These are phyloP conservation scores for Albugo candida DNA, from an alignment of 352 stramenopile species.

Conservation along the genomic window DNA sequence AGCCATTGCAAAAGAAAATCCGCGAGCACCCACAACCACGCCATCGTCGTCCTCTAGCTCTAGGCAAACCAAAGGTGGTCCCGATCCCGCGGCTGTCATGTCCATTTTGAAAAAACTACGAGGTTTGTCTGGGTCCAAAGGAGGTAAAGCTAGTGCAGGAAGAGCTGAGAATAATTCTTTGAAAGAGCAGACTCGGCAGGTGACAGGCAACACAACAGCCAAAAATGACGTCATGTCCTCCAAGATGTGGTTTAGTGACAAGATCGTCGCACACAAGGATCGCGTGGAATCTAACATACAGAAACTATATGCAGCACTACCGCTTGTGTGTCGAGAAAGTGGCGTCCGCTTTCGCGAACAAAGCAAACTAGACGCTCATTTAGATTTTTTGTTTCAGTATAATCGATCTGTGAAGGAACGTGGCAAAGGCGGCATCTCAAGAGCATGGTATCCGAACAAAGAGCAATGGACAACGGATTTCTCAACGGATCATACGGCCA, in stretches of 20 bases:
- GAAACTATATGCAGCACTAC: conserved; percentile 65
- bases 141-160: not conserved
- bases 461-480: conserved; percentile 67
- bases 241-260: conserved; percentile 76
- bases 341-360: conserved; percentile 65
- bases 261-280: conserved; percentile 62
- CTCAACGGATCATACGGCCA: conserved; percentile 27
- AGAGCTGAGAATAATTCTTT: conserved; percentile 3
- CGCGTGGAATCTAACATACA: conserved; percentile 72
- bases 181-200: conserved; percentile 5
- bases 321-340: conserved; percentile 61
- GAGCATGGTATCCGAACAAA: conserved; percentile 69
- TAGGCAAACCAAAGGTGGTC: conserved; percentile 7
- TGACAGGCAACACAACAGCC: conserved; percentile 1
- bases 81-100: conserved; percentile 58
- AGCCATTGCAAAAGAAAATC: not conserved
- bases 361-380: conserved; percentile 47
- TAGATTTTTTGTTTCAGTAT: conserved; percentile 78
- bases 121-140: conserved; percentile 11
- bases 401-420: conserved; percentile 65
- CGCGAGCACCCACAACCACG: not conserved
- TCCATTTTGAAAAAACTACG: conserved; percentile 74
- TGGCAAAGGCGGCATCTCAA: conserved; percentile 57
- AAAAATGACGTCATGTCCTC: conserved; percentile 13
- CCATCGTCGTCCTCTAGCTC: not conserved